Evolutionary conservation across 2,329 filamentous ascomycete genomes (phyloP), one percentile per base, ranked within the genome.

Genomic region (Aspergillus niger): DNA sequence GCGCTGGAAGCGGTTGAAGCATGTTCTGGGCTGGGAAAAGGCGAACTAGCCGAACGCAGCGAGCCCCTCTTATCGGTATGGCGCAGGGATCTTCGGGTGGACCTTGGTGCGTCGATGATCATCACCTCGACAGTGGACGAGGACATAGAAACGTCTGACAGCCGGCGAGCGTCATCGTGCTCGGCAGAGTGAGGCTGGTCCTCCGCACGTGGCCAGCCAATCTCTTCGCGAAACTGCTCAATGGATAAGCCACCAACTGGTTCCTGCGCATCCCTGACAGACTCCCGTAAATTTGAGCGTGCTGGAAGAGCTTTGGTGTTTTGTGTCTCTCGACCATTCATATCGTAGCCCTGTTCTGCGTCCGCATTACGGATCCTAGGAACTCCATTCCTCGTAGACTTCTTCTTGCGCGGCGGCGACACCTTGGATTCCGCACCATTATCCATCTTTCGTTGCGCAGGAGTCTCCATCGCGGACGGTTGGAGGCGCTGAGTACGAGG

Each of bases 91-190:
- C 74, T 76, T 55, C 72, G 76, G 39, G 77, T 73, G 61, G 76
- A 78, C 41, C 78, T 80, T 3, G 81, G 80, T 15, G 79, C 78
- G 17, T 83, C 77, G 48, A 86, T 79, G 30, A 86, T 83, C 68
- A 84, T 77, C 11, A 82, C 84, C 72, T 85, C 83, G 15, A 86
- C 76, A 0, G 83, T 84, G 5, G 84, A 86, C 10, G 80, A 77
- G 22, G 79, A 36, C 32, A 36, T 79, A 2, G 85, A 86, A 2
- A 80, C 72, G 15, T 71, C 78, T 13, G 85, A 86, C 20, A 80
- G 73, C 47, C 84, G 79, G 63, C 73, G 74, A 55, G 63, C 64
- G 11, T 75, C 73, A 17, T 72, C 66, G 5, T 66, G 63, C 20
- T 71, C 67, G 51, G 64, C 68, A 20, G 73, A 60, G 39, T 70